Base-by-base conservation (phyloP, 2,329 filamentous ascomycete species). In the Fonsecaea monophora region DNA sequence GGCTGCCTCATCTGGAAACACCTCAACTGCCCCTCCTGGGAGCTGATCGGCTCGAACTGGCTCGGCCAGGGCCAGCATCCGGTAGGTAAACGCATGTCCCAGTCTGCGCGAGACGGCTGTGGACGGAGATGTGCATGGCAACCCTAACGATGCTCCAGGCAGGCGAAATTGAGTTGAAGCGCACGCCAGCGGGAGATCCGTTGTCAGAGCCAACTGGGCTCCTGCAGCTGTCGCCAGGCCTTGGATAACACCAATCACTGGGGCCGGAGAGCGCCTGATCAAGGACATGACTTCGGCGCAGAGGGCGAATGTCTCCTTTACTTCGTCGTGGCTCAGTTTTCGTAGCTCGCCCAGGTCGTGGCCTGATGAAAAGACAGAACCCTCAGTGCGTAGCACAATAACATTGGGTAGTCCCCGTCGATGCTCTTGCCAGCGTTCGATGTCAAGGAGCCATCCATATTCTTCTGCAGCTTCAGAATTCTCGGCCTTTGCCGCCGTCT, bases 271-370 rank as follows among this genome's bases (percentile, higher is more conserved):
- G 25, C 71, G 64, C 50, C 70, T 45, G 53, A 73, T 73, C 48
- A 73, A 54, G 21, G 65, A 70, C 70, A 73, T 73, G 45, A 73
- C 70, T 55, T 73, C 71, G 18, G 70, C 71, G 37, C 71, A 73
- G 15, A 73, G 60, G n/a, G 65, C 66, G 53, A 73, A 73, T 4
- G 71, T 70, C 64, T 73, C 70, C 48, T 72, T 73, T 60, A 73
- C 71, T 37, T 71, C 68, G 15, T 71, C 71, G 37, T 73, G 64
- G 25, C 68, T 61, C 37, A 73, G 50, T 12, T 64, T 65, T 21
- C 68, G 56, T 25, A 73, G 60, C 54, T 73, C 70, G 12, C 65
- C 65, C 18, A 73, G 60, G 58, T 73, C 71, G 64, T 73, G 71
- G 12, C 71, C 71, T 1, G 71, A 70, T n/a, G 66, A 71, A 50